Evolutionary conservation across 306 rosid species (phyloP).

Genomic region (Psophocarpus tetragonolobus): DNA sequence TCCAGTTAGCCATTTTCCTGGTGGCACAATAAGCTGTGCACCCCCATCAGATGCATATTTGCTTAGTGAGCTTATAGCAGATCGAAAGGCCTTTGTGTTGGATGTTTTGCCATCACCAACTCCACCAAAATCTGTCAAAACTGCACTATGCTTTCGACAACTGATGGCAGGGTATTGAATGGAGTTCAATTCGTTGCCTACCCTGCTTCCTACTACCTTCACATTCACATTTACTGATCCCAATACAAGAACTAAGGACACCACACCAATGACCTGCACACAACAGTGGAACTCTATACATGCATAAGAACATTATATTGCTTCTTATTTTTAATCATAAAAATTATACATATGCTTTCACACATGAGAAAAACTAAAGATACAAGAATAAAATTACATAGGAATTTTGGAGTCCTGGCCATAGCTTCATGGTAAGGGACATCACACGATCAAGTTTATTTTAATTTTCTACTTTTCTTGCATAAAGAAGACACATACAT

Average conservation of each 20-base stretch:
- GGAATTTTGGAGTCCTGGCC: constrained; percentile 9
- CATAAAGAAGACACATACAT: too few species aligned
- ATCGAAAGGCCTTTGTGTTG: constrained; percentile 62
- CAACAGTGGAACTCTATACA: not conserved
- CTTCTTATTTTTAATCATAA: too few species aligned
- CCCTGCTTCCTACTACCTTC: constrained; percentile 34
- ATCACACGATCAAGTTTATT: not conserved
- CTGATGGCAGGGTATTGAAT: constrained; percentile 34
- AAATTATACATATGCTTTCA: not conserved
- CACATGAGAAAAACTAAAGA: not conserved
- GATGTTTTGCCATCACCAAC: constrained; percentile 79
- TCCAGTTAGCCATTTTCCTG: constrained; percentile 80
- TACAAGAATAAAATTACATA: constrained; percentile 18
- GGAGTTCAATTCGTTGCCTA: too few species aligned
- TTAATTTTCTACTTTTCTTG: not conserved
- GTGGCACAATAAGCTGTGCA: constrained; percentile 61
- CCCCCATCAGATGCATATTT: constrained; percentile 60
- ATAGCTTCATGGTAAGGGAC: constrained; percentile 24
- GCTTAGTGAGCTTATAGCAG: constrained; percentile 56
- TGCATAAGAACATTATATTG: too few species aligned
- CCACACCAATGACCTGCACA: constrained; percentile 29
- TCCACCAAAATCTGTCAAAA: constrained; percentile 68
- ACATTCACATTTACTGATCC: constrained; percentile 31
- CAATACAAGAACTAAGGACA: not conserved
- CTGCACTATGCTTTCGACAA: constrained; percentile 66